A percentile compares a stretch with the other conserved stretches of the same genome.
Evolutionary conservation across 805 yeast genomes (phyloP).

Genomic region (Starmerella potacharoeniae): DNA sequence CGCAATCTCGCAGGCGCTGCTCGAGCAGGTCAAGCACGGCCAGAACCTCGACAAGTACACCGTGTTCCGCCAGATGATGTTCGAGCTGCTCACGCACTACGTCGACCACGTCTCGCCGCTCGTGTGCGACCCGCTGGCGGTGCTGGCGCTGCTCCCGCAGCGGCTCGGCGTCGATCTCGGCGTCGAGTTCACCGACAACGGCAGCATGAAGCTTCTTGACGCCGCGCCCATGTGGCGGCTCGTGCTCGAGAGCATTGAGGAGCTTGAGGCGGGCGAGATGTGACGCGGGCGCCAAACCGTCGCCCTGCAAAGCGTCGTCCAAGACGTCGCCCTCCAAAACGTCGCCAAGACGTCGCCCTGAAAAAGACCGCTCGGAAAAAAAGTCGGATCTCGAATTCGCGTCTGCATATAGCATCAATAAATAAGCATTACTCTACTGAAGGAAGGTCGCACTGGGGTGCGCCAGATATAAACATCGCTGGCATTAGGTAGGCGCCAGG

Average conservation of each 20-base stretch:
- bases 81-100: constrained; percentile 44
- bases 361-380: no score
- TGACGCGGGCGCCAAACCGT: neutral
- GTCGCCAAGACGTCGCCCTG: neutral
- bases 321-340: no score
- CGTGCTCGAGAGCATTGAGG: constrained; percentile 21
- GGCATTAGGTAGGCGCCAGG: no score
- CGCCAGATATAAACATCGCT: no score
- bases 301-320: neutral
- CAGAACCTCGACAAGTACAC: constrained; percentile 30
- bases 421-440: neutral
- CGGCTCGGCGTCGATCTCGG: constrained; percentile 16
- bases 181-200: constrained; percentile 25
- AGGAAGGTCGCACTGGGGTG: neutral
- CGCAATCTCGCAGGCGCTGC: constrained; percentile 37
- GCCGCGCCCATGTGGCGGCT: constrained; percentile 20
- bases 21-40: constrained; percentile 32
- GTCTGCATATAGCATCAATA: constrained; percentile 1
- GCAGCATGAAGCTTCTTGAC: constrained; percentile 20
- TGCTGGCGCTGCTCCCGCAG: constrained; percentile 43
- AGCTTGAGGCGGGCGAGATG: constrained; percentile 19
- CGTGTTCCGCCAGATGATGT: constrained; percentile 41
- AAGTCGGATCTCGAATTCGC: neutral
- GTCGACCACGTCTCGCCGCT: constrained; percentile 49
- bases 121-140: constrained; percentile 69